A percentile compares a stretch with the other conserved stretches of the same genome.
Evolutionary conservation across 2,329 filamentous ascomycete genomes (phyloP).

Genomic region (Phoma herbarum): DNA sequence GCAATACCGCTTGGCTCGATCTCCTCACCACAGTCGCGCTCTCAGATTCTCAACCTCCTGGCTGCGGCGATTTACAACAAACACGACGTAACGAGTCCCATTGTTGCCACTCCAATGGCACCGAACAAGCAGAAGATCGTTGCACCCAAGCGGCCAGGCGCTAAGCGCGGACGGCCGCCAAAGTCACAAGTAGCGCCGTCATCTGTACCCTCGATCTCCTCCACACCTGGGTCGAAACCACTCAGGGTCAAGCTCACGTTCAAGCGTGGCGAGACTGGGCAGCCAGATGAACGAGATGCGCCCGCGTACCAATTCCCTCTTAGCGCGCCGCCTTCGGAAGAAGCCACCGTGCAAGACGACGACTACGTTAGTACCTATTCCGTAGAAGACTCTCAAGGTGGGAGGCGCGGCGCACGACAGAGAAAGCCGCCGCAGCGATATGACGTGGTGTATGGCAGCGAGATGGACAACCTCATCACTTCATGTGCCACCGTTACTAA

Average conservation of each 20-base stretch:
- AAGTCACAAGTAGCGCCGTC: neutral
- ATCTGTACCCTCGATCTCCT: neutral
- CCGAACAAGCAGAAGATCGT: slow-evolving; percentile 13
- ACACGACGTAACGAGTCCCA: neutral
- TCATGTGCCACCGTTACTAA: slow-evolving; percentile 2
- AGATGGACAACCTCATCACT: slow-evolving; percentile 15
- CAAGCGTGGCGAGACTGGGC: neutral
- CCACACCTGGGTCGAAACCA: neutral
- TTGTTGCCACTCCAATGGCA: neutral
- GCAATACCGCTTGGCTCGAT: neutral
- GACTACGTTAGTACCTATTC: no score
- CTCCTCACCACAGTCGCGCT: neutral
- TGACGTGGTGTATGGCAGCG: slow-evolving; percentile 15
- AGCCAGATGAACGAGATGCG: neutral
- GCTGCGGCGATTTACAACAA: neutral
- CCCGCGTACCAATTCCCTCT: neutral
- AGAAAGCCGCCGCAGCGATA: neutral
- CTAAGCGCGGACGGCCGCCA: neutral
- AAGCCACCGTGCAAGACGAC: neutral
- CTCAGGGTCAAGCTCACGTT: slow-evolving; percentile 5
- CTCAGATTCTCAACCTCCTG: neutral
- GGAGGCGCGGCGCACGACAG: slow-evolving; percentile 2
- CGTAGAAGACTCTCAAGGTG: neutral
- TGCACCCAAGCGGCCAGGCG: neutral
- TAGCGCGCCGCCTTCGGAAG: slow-evolving; percentile 7